Evolutionary conservation across 805 yeast species (phyloP), one percentile per base, ranked within the genome.

Genomic region (Saccharomycopsis fibuligera): DNA sequence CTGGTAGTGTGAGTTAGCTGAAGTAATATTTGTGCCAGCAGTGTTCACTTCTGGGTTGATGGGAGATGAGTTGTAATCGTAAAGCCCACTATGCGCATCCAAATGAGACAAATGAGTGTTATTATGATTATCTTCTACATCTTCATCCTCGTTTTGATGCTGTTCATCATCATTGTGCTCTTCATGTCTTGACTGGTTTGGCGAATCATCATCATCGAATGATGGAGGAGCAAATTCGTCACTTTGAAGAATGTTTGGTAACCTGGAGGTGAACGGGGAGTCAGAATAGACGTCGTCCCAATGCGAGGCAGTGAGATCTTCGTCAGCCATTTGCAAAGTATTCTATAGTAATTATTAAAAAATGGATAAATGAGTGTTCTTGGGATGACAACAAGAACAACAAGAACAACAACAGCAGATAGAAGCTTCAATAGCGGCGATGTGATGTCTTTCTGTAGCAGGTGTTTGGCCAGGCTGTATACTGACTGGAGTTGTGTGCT

Each of bases 211-310:
- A 33, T 47, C 45, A 47, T 54, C 42, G 44, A 35, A 47, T 9
- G 35, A 14, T 36, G 54, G 46, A 35, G 54, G 49, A 22, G 57
- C 54, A 48, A 56, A 45, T 44, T 66, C 68, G 38, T 64, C 68
- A 30, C 54, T 51, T 17, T 54, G 41, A 19, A 54, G 47, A 47
- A 58, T 52, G 46, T 42, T 54, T 47, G 51, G 57, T 55, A 53
- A 30, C 4, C 21, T 22, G 4, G 45, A 43, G 16, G 33, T 41
- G 17, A 47, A 38, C 8, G 40, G 27, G 5, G 46, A 19, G 10
- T 44, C 29, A 4, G 55, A 45, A 61, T 12, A 75, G 61, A 25
- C 75, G 56, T 79, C 86, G 49, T 74, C 84, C 86, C 86, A 81
- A 50, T 73, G 76, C 1, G 80, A 74, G 4, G 77, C 75, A 8